Percentiles rank a stretch among this genome's conserved stretches.
Conservation (phyloP, 305 asterid genomes). For the Euphrasia arctica region DNA sequence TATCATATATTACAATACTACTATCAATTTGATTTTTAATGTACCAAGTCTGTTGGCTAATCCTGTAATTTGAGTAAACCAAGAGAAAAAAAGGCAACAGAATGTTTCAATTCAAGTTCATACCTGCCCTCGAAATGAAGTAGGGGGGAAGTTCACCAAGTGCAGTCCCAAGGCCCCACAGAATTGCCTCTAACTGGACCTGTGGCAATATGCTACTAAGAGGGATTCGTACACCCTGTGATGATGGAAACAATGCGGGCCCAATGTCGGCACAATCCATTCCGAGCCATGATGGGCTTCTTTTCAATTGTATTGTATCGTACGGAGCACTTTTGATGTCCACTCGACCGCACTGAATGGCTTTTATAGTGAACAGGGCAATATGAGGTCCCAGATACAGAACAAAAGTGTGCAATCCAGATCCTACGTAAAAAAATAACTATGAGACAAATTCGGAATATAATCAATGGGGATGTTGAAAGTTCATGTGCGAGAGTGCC, state of each 20-base stretch:
- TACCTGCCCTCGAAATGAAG: conserved; percentile 95
- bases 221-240: conserved; percentile 61
- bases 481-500: neutral
- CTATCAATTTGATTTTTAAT: neutral
- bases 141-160: conserved; percentile 98
- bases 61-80: neutral
- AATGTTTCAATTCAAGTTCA: conserved; percentile 4
- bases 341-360: conserved; percentile 83
- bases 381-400: conserved; percentile 91
- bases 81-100: neutral
- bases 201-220: conserved; percentile 76
- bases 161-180: conserved; percentile 95
- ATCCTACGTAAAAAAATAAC: conserved; percentile 43
- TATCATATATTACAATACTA: too few relatives aligned
- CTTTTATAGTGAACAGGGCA: conserved; percentile 84
- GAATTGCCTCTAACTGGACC: conserved; percentile 79
- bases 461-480: neutral
- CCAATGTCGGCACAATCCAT: conserved; percentile 74
- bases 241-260: conserved; percentile 57
- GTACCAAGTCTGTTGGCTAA: neutral
- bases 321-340: conserved; percentile 87
- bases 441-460: neutral
- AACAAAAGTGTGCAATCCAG: conserved; percentile 92
- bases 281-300: conserved; percentile 72
- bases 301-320: conserved; percentile 80